Conservation (phyloP, 345 rosid species). For the Pugionium dolabratum region DNA sequence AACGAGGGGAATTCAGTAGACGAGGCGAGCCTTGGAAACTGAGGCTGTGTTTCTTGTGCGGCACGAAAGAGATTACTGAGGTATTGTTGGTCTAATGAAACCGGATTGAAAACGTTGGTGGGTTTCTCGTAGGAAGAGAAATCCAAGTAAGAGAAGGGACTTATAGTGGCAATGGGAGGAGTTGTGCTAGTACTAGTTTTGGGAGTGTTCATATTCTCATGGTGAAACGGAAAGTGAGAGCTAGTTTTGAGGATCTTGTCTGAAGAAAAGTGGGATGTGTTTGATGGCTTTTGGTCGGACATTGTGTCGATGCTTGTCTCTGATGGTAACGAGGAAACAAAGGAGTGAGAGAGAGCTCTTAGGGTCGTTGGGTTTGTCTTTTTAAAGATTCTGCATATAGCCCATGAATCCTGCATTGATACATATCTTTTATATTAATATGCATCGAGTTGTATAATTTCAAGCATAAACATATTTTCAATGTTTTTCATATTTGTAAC, state of each 20-base stretch:
- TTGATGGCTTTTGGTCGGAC: slow-evolving; percentile 36
- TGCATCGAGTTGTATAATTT: background rate
- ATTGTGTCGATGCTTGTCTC: slow-evolving; percentile 41
- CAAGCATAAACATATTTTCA: background rate
- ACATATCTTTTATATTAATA: slow-evolving; percentile 16
- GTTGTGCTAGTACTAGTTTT: slow-evolving; percentile 28
- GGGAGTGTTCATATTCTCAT: slow-evolving; percentile 32
- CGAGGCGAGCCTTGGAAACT: slow-evolving; percentile 34
- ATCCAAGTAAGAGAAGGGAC: slow-evolving; percentile 45
- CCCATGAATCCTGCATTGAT: slow-evolving; percentile 79
- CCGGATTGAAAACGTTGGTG: slow-evolving; percentile 29
- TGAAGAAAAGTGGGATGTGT: slow-evolving; percentile 38
- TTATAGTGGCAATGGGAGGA: slow-evolving; percentile 20
- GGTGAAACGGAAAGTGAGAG: slow-evolving; percentile 42
- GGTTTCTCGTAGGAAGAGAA: slow-evolving; percentile 43
- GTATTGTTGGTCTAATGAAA: slow-evolving; percentile 45
- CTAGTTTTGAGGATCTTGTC: slow-evolving; percentile 38
- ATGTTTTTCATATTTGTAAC: no score
- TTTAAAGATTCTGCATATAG: slow-evolving; percentile 91
- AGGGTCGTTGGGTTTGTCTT: slow-evolving; percentile 71
- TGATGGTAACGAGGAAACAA: slow-evolving; percentile 58
- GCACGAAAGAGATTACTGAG: slow-evolving; percentile 47
- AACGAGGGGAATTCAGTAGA: slow-evolving; percentile 50
- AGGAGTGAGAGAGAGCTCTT: slow-evolving; percentile 72
- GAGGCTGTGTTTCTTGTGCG: slow-evolving; percentile 44